A percentile compares a stretch with the other conserved stretches of the same genome.
These are phyloP conservation scores for Fusarium albidum DNA, from an alignment of 2,329 filamentous ascomycete species.

Conservation along the genomic window DNA sequence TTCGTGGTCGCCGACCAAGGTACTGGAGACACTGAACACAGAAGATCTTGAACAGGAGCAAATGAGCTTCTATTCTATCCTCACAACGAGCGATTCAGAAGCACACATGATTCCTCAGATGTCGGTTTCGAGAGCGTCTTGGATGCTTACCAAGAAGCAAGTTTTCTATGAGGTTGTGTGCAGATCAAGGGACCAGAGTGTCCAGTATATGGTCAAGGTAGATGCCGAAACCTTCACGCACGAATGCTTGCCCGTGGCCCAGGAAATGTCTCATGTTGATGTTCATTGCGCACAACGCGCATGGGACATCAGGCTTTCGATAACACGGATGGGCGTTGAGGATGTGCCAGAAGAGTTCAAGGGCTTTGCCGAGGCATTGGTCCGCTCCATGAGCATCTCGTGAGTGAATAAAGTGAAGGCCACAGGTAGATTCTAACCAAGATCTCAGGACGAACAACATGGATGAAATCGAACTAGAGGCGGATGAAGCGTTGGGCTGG, in stretches of 20 bases:
- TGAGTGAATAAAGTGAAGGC: conserved; percentile 24
- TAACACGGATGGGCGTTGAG: conserved; percentile 19
- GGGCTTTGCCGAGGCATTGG: conserved; percentile 31
- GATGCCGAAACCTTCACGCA: conserved; percentile 38
- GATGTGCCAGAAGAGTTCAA: conserved; percentile 24
- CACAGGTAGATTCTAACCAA: conserved; percentile 7
- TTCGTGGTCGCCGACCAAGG: conserved; percentile 17
- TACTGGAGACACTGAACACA: conserved; percentile 14
- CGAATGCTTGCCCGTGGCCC: conserved; percentile 24
- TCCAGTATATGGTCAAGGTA: conserved; percentile 37
- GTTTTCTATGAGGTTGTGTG: conserved; percentile 42
- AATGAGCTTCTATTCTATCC: conserved; percentile 40
- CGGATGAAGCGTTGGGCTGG: conserved; percentile 12
- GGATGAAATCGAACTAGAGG: conserved; percentile 29
- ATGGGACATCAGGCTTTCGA: conserved; percentile 44
- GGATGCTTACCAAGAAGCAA: conserved; percentile 27
- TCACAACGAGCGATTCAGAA: conserved; percentile 41
- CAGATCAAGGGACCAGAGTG: neutral
- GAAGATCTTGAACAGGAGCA: conserved; percentile 4
- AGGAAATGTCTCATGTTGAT: conserved; percentile 35
- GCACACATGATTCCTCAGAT: conserved; percentile 30
- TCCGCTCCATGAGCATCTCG: conserved; percentile 36
- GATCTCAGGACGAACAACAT: conserved; percentile 17
- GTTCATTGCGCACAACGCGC: conserved; percentile 43
- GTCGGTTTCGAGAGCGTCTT: conserved; percentile 22